These are phyloP conservation scores for Poa annua DNA, from an alignment of 176 grass and related monocot genomes.

Conservation along the genomic window DNA sequence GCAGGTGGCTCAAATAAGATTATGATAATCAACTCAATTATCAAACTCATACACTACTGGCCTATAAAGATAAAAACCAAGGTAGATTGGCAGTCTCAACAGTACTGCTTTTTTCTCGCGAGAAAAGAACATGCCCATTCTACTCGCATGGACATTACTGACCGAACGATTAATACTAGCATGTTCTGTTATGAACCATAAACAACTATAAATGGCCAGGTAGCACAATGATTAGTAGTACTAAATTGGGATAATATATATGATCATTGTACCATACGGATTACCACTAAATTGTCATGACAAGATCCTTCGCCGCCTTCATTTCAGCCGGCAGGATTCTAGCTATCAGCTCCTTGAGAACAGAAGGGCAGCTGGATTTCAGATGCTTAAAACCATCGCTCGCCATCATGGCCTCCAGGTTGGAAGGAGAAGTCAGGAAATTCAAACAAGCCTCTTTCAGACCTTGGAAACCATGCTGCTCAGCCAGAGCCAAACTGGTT, in stretches of 20 bases:
- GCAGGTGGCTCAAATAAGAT: background rate
- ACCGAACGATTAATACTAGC: background rate
- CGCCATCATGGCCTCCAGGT: background rate
- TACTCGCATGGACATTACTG: background rate
- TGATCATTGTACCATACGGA: background rate
- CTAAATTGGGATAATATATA: background rate
- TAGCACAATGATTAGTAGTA: background rate
- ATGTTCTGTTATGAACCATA: background rate
- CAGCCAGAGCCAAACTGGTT: background rate
- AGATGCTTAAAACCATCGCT: background rate
- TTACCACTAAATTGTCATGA: background rate
- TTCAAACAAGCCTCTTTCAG: background rate
- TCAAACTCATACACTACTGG: background rate
- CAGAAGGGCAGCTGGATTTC: constrained; percentile 11
- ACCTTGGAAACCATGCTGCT: background rate
- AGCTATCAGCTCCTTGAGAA: constrained; percentile 6
- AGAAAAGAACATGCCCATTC: background rate
- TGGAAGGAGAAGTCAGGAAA: background rate
- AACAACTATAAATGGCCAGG: background rate
- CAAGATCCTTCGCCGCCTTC: background rate
- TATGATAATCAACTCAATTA: background rate
- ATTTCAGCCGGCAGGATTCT: background rate
- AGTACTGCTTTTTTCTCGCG: background rate
- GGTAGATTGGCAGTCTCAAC: background rate
- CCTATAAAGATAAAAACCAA: background rate